A percentile compares a stretch with the other conserved stretches of the same genome.
Evolutionary conservation across 768 basidiomycete genomes (phyloP).

Genomic region (Lactarius pseudohatsudake): DNA sequence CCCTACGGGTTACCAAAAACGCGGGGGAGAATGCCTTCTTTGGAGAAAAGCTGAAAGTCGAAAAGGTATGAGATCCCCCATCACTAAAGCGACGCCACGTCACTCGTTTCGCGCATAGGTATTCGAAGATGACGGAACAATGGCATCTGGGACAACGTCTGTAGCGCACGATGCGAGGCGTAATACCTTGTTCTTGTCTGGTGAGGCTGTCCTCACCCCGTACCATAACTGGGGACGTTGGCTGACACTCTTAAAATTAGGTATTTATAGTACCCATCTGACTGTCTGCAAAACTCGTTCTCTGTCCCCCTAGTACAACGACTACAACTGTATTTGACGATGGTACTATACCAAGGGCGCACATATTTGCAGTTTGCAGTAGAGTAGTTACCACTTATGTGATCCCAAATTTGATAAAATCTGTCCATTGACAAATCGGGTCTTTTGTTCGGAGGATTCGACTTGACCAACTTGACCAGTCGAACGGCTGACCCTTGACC

Average conservation of each 20-base stretch:
- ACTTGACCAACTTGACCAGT: too few relatives aligned
- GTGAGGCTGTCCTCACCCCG: slow-evolving; percentile 38
- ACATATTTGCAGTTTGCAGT: too few relatives aligned
- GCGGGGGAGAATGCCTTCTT: slow-evolving; percentile 51
- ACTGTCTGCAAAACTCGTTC: slow-evolving; percentile 11
- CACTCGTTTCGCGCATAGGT: slow-evolving; percentile 41
- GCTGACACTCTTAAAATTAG: neutral
- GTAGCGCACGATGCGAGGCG: slow-evolving; percentile 55
- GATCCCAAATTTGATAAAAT: neutral
- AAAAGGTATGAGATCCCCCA: slow-evolving; percentile 44
- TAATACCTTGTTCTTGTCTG: slow-evolving; percentile 55
- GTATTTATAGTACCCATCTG: slow-evolving; percentile 8
- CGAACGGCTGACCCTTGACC: neutral
- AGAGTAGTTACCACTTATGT: neutral
- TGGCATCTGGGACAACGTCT: slow-evolving; percentile 57
- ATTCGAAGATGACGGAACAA: slow-evolving; percentile 64
- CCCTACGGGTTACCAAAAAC: slow-evolving; percentile 54
- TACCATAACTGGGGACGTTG: neutral
- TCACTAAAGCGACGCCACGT: neutral
- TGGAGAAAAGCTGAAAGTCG: slow-evolving; percentile 57
- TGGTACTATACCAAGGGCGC: too few relatives aligned
- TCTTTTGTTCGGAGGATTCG: too few relatives aligned
- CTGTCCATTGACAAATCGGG: too few relatives aligned
- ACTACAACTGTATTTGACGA: too few relatives aligned
- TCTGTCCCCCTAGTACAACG: neutral